A percentile compares a stretch with the other conserved stretches of the same genome.
Evolutionary conservation across 2,329 filamentous ascomycete genomes (phyloP).

Genomic region (Claviceps sp.): DNA sequence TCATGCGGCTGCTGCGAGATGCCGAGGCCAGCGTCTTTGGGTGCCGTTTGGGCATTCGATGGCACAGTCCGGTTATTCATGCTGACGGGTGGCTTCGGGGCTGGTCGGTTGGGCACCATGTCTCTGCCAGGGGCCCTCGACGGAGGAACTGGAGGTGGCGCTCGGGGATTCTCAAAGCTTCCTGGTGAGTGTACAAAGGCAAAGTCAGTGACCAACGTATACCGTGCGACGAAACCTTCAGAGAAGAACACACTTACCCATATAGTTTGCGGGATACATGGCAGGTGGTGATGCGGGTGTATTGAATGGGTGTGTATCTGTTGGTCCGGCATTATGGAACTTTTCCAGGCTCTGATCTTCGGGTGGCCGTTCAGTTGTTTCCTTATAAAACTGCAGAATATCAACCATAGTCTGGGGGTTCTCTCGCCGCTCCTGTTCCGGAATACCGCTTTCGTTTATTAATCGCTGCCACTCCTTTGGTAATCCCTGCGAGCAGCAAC

Average conservation of each 20-base stretch:
- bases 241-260: constrained; percentile 54
- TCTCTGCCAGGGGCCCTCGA: constrained; percentile 37
- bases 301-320: constrained; percentile 33
- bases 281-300: constrained; percentile 35
- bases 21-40: constrained; percentile 50
- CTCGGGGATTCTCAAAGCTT: constrained; percentile 93
- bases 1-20: constrained; percentile 48
- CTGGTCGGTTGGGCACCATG: constrained; percentile 65
- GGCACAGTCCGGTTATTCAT: constrained; percentile 44
- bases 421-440: constrained; percentile 88
- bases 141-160: constrained; percentile 74
- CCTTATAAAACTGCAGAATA: constrained; percentile 94
- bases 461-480: constrained; percentile 97
- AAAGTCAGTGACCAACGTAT: neutral
- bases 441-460: constrained; percentile 89
- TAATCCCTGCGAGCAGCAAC: constrained; percentile 50
- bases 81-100: constrained; percentile 70
- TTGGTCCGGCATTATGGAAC: constrained; percentile 71
- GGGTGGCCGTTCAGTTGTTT: constrained; percentile 66
- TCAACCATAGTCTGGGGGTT: constrained; percentile 93
- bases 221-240: neutral
- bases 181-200: constrained; percentile 26
- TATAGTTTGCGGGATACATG: constrained; percentile 41
- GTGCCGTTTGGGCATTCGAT: constrained; percentile 30
- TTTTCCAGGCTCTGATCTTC: constrained; percentile 92